Conservation (phyloP, 768 basidiomycete genomes). For the Auriscalpium microsporum region DNA sequence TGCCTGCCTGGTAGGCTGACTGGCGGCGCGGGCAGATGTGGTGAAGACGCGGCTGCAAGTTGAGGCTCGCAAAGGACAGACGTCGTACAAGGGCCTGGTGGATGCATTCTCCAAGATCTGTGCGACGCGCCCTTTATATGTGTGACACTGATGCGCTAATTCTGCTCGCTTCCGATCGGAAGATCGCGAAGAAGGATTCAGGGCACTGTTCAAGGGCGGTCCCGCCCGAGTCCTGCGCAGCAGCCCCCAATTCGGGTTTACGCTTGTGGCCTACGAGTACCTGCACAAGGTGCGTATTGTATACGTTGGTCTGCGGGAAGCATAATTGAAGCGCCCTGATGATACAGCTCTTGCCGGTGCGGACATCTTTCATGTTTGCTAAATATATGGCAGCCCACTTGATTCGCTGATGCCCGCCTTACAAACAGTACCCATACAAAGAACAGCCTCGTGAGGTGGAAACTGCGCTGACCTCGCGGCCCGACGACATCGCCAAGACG, state of each 20-base stretch:
- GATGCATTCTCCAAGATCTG: conserved; percentile 92
- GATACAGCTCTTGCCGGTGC: not conserved
- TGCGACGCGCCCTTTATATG: conserved; percentile 29
- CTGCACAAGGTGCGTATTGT: conserved; percentile 44
- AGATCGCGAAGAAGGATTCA: conserved; percentile 87
- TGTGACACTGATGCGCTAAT: no score
- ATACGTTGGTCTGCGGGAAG: not conserved
- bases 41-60: conserved; percentile 96
- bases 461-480: conserved; percentile 60
- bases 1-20: conserved; percentile 1
- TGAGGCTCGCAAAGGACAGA: conserved; percentile 86
- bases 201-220: conserved; percentile 87
- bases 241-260: conserved; percentile 93
- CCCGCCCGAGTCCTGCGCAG: conserved; percentile 80
- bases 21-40: conserved; percentile 53
- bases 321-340: not conserved
- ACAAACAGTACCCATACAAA: conserved; percentile 82
- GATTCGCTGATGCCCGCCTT: conserved; percentile 10
- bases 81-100: conserved; percentile 79
- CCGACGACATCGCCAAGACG: conserved; percentile 79
- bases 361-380: not conserved
- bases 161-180: not conserved
- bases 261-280: conserved; percentile 73
- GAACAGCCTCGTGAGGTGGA: conserved; percentile 58
- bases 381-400: conserved; percentile 4